These are phyloP conservation scores for Tolypocladium nubicola DNA, from an alignment of 2,329 filamentous ascomycete genomes.

Conservation along the genomic window DNA sequence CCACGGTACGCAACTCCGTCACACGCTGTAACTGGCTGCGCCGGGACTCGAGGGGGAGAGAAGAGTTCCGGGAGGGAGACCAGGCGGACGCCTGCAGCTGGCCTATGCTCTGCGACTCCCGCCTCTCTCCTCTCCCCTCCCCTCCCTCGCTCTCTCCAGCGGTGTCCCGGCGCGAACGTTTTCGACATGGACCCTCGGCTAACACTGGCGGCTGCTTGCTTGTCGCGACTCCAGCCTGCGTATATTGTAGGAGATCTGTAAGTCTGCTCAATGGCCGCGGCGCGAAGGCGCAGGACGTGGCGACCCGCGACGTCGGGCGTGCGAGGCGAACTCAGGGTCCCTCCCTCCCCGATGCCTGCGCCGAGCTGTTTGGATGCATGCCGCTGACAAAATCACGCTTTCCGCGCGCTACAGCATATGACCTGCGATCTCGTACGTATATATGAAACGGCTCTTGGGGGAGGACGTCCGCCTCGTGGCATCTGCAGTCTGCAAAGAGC, in stretches of 20 bases:
- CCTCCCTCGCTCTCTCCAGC: constrained; percentile 4
- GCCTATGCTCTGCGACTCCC: not conserved
- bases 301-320: not conserved
- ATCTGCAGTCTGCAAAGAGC: not conserved
- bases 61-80: not conserved
- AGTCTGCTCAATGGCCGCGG: constrained; percentile 33
- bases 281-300: constrained; percentile 1
- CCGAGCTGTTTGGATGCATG: not conserved
- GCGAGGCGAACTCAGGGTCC: not conserved
- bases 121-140: constrained; percentile 1
- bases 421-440: constrained; percentile 78
- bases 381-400: constrained; percentile 8
- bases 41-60: not conserved
- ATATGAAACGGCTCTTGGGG: constrained; percentile 3
- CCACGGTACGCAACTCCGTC: constrained; percentile 54
- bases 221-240: constrained; percentile 49
- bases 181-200: not conserved
- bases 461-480: constrained; percentile 2
- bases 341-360: not conserved
- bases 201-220: not conserved
- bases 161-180: not conserved
- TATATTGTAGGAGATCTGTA: constrained; percentile 85
- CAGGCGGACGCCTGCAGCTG: not conserved
- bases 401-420: constrained; percentile 57
- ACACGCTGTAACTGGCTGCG: not conserved